Base-by-base conservation (phyloP, 2,329 filamentous ascomycete species). In the Aphanocladium album region DNA sequence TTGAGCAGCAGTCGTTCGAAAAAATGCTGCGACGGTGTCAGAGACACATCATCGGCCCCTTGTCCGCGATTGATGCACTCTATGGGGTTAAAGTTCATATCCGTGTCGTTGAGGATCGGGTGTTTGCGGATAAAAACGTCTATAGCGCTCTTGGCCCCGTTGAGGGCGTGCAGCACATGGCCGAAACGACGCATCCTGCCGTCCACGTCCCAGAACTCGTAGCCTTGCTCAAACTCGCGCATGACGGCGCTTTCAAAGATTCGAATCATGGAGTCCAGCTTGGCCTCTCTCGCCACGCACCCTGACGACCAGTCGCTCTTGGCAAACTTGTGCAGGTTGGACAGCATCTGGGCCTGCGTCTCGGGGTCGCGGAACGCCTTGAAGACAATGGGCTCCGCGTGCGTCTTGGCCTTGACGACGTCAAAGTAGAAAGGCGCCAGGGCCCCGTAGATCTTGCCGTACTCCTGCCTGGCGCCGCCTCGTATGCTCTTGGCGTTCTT, bases 231-330 rank as follows among this genome's bases (percentile, higher is more conserved):
- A 67, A 99, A 99, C 72, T 99, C 95, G 53, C 89, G 84, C 56
- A 97, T 77, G 3, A 96, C 93, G 3, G 93, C 92, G 60, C 88
- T 92, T 75, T 98, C 93, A 68, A 99, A 99, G 62, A 95, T 87
- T 41, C 83, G 83, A 65, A 88, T 84, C 83, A 96, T 92, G 25
- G 81, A 83, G 41, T 84, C 79, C 21, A 99, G 77, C 69, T 88
- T 90, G 63, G 89, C 85, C 67, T 89, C 84, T 47, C 93, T 80
- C 66, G 85, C 80, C 52, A 78, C 74, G 80, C 89, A 93, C 1
- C 91, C 93, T 61, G 88, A 78, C 0, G 90, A 82, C 77, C 85
- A 90, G 72, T 99, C 95, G 69, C 90, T 91, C 68, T 85, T 86
- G 11, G 89, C 81, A 73, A 99, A 99, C 0, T 80, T 80, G 61